Base-by-base conservation (phyloP, 176 grass and related monocot genomes). In the Miscanthus lutarioriparius region DNA sequence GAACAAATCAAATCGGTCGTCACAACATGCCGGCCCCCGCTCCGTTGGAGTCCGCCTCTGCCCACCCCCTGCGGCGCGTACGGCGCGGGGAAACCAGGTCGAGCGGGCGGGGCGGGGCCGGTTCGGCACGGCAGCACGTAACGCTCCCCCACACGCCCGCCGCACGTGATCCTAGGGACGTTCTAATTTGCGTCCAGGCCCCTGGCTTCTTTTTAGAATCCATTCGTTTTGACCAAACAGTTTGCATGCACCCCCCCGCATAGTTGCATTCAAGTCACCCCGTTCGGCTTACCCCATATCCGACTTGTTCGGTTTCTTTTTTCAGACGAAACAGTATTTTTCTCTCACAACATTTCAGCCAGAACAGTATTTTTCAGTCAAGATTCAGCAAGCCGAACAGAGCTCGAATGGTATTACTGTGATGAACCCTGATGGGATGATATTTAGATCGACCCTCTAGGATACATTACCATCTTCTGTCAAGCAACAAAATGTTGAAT, bases 81-180 rank as follows among this genome's bases (percentile, higher is more conserved):
- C 25, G 86, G 65, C 82, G 82, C 83, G 86, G 68, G 77, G 54
- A 84, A 82, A 8, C 4, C 10, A 62, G 2, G 8, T 1, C 38
- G 69, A 51, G 28, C 26, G 1, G n/a, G 30, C 65, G 17, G 33
- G 33, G 68, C 4, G 43, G 28, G 7, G 20, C 67, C 82, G 70
- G 83, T 47, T 77, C 85, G 47, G 82, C 49, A 49, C 39, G 83
- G 72, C 86, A 63, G 72, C 79, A 63, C 86, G 64, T 63, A 37
- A 63, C 86, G 86, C 72, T 44, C 86, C 49, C 71, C 49, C 64
- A 51, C 83, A 65, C 87, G 87, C 63, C 30, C 82, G 39, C 8
- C 71, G 28, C 83, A 78, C 58, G 79, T 79, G 79, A 90, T 90
- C 83, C 65, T 45, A 74, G 54, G 22, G 20, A 28, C 19, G 7